phyloP scores from a whole-genome alignment of 2,329 filamentous ascomycete species.

The Cryphonectria nitschkei region DNA sequence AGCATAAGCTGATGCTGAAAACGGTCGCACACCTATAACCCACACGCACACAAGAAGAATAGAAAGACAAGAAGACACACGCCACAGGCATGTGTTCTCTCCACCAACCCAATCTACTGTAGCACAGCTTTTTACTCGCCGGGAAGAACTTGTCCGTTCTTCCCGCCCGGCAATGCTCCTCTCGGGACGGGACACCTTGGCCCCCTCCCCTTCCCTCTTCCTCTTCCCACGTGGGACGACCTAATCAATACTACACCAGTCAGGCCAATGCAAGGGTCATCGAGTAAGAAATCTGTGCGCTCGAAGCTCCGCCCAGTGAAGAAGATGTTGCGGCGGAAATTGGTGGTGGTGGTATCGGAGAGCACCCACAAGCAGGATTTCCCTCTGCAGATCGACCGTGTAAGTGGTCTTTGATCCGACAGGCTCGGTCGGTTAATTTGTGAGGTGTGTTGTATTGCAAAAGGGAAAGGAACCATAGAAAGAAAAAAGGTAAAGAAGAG shows the following conservation, averaged over 20 bases:
- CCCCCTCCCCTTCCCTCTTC: too few species aligned
- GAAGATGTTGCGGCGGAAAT: background rate
- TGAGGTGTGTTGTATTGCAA: background rate
- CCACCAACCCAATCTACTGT: background rate
- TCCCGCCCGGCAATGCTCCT: background rate
- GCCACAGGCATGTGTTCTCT: too few species aligned
- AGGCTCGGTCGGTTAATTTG: background rate
- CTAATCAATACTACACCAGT: background rate
- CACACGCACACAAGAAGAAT: too few species aligned
- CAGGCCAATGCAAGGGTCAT: background rate
- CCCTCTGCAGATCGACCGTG: background rate
- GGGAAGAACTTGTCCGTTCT: background rate
- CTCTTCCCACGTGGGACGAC: background rate
- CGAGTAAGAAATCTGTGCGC: background rate
- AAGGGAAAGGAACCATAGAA: background rate
- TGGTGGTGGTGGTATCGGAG: background rate
- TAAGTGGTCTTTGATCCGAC: background rate
- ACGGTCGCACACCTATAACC: background rate
- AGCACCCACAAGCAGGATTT: background rate
- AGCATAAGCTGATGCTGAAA: conserved; percentile 8
- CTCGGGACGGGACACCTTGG: background rate
- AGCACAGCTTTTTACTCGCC: background rate
- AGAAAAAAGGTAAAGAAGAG: too few species aligned
- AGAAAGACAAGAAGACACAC: background rate
- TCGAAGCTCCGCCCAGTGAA: background rate